Percentiles rank a stretch among this genome's conserved stretches.
Conservation (phyloP, 768 basidiomycete species). For the Suillus occidentalis region DNA sequence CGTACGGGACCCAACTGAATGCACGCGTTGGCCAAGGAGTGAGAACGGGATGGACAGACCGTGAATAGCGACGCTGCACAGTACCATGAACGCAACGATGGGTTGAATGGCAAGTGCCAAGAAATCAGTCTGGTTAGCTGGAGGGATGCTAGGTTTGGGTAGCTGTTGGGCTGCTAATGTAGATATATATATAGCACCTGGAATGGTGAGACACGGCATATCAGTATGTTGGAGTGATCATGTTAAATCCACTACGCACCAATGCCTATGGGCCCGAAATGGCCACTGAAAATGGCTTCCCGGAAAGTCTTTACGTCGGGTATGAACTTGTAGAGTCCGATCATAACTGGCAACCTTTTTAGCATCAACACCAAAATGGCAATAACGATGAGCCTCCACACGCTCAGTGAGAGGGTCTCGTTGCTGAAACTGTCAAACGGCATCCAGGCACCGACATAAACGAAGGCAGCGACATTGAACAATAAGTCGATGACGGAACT, state of each 20-base stretch:
- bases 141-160: slow-evolving; percentile 42
- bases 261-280: slow-evolving; percentile 89
- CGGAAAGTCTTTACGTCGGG: slow-evolving; percentile 94
- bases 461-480: slow-evolving; percentile 94
- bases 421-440: slow-evolving; percentile 83
- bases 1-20: slow-evolving; percentile 74
- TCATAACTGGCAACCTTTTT: slow-evolving; percentile 80
- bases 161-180: slow-evolving; percentile 73
- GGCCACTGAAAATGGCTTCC: slow-evolving; percentile 92
- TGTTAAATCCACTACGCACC: slow-evolving; percentile 39
- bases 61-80: slow-evolving; percentile 84
- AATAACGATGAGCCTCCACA: slow-evolving; percentile 84
- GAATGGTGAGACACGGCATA: slow-evolving; percentile 9
- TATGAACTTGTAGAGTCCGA: slow-evolving; percentile 87
- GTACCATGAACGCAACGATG: slow-evolving; percentile 92
- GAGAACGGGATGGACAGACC: slow-evolving; percentile 94
- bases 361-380: slow-evolving; percentile 81
- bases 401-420: slow-evolving; percentile 61
- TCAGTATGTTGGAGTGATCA: background rate
- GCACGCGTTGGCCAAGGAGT: slow-evolving; percentile 89
- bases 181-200: slow-evolving; percentile 91
- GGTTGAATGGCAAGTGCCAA: slow-evolving; percentile 83
- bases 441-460: slow-evolving; percentile 97
- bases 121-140: slow-evolving; percentile 58
- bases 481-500: slow-evolving; percentile 94